These are phyloP conservation scores for Conidiobolus incongruus DNA, from an alignment of 371 early-diverging fungal genomes.

Conservation along the genomic window DNA sequence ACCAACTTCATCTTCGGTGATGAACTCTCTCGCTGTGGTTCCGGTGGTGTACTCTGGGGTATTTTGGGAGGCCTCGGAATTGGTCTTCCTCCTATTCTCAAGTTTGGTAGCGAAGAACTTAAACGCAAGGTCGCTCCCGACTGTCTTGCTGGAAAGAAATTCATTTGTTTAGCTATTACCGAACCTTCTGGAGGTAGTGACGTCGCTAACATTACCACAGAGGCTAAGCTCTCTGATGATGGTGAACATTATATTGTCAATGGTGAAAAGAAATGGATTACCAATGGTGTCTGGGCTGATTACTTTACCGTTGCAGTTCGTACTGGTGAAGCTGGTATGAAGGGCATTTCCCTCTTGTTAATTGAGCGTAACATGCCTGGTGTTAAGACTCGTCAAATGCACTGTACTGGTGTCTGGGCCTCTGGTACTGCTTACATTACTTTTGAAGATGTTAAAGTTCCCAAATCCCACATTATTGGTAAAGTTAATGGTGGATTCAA, in stretches of 20 bases:
- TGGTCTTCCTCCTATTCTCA: constrained; percentile 53
- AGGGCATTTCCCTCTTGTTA: constrained; percentile 51
- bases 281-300: constrained; percentile 70
- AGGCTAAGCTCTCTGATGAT: constrained; percentile 48
- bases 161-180: constrained; percentile 52
- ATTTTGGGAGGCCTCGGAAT: constrained; percentile 42
- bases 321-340: constrained; percentile 62
- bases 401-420: constrained; percentile 56
- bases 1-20: constrained; percentile 53
- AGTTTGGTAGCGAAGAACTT: constrained; percentile 43
- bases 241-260: constrained; percentile 51
- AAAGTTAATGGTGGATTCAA: constrained; percentile 75
- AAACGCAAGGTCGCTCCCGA: constrained; percentile 40
- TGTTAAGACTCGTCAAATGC: constrained; percentile 59
- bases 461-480: constrained; percentile 58
- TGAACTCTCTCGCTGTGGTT: constrained; percentile 61
- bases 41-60: constrained; percentile 69
- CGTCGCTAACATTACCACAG: constrained; percentile 50
- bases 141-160: constrained; percentile 46
- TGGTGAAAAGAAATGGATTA: constrained; percentile 75
- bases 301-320: constrained; percentile 38
- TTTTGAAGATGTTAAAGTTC: constrained; percentile 73
- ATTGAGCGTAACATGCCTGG: constrained; percentile 61
- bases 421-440: constrained; percentile 54
- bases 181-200: constrained; percentile 48